phyloP scores from a whole-genome alignment of 495 filamentous ascomycete species.

The Friedmanniomyces simplex region DNA sequence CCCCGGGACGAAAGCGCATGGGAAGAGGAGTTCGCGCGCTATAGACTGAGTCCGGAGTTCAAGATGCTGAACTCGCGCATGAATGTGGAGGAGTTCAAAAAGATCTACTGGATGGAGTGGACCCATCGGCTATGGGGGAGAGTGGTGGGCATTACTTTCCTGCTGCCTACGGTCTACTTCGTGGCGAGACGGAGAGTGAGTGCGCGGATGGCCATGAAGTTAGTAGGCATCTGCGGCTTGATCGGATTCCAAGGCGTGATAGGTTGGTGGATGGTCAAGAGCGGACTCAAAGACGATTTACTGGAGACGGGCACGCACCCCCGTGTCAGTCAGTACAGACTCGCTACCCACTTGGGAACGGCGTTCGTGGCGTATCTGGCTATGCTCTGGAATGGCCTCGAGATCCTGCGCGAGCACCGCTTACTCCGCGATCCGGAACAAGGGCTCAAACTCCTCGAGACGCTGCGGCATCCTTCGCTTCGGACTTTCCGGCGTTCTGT shows the following conservation, averaged over 20 bases:
- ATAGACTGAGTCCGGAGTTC: slow-evolving; percentile 84
- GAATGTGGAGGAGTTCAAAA: slow-evolving; percentile 85
- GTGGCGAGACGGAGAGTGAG: slow-evolving; percentile 71
- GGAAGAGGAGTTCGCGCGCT: slow-evolving; percentile 86
- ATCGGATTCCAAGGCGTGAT: slow-evolving; percentile 94
- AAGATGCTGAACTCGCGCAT: slow-evolving; percentile 82
- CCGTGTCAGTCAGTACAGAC: slow-evolving; percentile 84
- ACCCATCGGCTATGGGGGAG: slow-evolving; percentile 89
- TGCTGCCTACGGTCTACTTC: slow-evolving; percentile 80
- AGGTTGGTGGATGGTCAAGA: slow-evolving; percentile 99
- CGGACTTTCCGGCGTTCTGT: slow-evolving; percentile 64
- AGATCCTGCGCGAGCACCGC: slow-evolving; percentile 62
- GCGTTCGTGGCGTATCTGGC: slow-evolving; percentile 85
- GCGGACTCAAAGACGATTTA: slow-evolving; percentile 84
- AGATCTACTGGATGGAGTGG: slow-evolving; percentile 99
- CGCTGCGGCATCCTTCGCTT: slow-evolving; percentile 54
- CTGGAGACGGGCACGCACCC: slow-evolving; percentile 86
- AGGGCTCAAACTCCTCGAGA: slow-evolving; percentile 44
- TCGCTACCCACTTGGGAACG: slow-evolving; percentile 78
- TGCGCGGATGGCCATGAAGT: slow-evolving; percentile 58
- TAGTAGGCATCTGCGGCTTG: slow-evolving; percentile 74
- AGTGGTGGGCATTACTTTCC: slow-evolving; percentile 78
- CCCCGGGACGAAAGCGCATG: slow-evolving; percentile 73
- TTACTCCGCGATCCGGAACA: slow-evolving; percentile 52
- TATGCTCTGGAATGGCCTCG: slow-evolving; percentile 89